Evolutionary conservation across 2,329 filamentous ascomycete genomes (phyloP).

Genomic region (Hypoxylon rubiginosum): DNA sequence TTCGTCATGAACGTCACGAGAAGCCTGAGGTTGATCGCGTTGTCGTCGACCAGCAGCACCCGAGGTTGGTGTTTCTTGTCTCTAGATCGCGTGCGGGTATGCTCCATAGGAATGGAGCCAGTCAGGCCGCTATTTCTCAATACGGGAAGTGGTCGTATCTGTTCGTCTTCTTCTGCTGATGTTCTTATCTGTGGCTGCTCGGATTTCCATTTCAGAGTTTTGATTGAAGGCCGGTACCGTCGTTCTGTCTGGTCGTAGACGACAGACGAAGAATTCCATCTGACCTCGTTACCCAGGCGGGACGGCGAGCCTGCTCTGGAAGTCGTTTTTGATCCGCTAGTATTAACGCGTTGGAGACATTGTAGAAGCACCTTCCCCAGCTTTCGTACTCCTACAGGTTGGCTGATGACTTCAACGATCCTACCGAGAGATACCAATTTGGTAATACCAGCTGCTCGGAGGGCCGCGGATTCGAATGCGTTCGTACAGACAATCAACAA

Average conservation of each 20-base stretch:
- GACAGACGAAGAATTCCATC: conserved; percentile 29
- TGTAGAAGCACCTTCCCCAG: conserved; percentile 42
- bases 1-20: conserved; percentile 60
- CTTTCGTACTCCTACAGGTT: conserved; percentile 43
- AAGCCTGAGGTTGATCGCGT: conserved; percentile 59
- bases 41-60: conserved; percentile 59
- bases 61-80: conserved; percentile 30
- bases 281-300: background rate
- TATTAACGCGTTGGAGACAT: conserved; percentile 38
- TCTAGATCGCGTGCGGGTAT: conserved; percentile 16
- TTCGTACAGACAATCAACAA: conserved; percentile 45
- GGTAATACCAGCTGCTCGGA: conserved; percentile 40
- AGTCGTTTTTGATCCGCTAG: background rate
- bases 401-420: conserved; percentile 44
- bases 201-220: conserved; percentile 40
- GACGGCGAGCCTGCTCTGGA: conserved; percentile 25
- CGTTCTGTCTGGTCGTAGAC: conserved; percentile 26
- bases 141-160: conserved; percentile 22
- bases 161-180: conserved; percentile 22
- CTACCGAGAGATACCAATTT: conserved; percentile 39
- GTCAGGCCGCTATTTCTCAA: background rate
- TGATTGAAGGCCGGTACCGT: conserved; percentile 35
- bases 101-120: conserved; percentile 6
- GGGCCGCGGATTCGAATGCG: conserved; percentile 43
- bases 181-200: conserved; percentile 28